Conservation (phyloP, 1,139 yeast genomes). For the Geotrichum klebahnii region DNA sequence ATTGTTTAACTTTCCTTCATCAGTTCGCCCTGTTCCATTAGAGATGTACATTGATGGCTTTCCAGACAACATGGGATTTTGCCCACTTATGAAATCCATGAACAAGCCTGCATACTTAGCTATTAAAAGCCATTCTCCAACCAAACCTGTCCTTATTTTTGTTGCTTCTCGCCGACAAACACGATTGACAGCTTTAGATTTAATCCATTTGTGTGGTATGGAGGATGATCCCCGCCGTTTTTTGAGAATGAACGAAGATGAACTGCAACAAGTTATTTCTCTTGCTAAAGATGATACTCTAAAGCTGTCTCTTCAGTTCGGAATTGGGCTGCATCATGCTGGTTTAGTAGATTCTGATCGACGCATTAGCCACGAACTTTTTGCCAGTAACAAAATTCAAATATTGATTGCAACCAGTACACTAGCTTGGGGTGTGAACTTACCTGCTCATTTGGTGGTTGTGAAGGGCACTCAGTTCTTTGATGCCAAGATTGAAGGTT, state of each 20-base stretch:
- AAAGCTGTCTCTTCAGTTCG: conserved; percentile 79
- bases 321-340: conserved; percentile 96
- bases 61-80: conserved; percentile 88
- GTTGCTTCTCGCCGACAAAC: conserved; percentile 98
- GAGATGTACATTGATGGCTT: conserved; percentile 98
- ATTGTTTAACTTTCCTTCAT: conserved; percentile 85
- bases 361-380: conserved; percentile 76
- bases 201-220: conserved; percentile 90
- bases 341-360: conserved; percentile 92
- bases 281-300: conserved; percentile 87
- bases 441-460: conserved; percentile 90
- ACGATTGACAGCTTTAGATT: conserved; percentile 85
- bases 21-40: conserved; percentile 95
- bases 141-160: conserved; percentile 86
- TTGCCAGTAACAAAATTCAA: conserved; percentile 82
- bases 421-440: conserved; percentile 94
- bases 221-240: conserved; percentile 91
- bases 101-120: conserved; percentile 97
- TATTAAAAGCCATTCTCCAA: conserved; percentile 89
- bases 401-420: conserved; percentile 92
- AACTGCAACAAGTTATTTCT: conserved; percentile 57
- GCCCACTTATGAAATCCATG: conserved; percentile 84
- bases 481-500: conserved; percentile 76
- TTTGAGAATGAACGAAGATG: conserved; percentile 70
- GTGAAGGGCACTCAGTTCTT: conserved; percentile 91